phyloP scores from a whole-genome alignment of 2,329 filamentous ascomycete genomes.

The Phaeophleospora eucalypticola region DNA sequence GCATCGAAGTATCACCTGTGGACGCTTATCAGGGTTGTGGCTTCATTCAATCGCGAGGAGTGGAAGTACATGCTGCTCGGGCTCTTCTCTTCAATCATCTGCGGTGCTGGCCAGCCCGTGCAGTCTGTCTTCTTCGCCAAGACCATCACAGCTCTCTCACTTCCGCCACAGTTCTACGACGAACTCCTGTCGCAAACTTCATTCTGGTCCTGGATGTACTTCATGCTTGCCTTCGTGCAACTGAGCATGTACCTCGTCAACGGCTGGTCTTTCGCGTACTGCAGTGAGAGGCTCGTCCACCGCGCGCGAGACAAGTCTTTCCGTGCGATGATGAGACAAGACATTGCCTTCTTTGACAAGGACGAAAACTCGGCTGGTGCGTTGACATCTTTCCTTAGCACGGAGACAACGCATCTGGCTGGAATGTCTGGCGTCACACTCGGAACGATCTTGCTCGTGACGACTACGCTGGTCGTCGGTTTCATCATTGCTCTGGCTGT shows the following conservation, averaged over 20 bases:
- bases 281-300: constrained; percentile 81
- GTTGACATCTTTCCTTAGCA: constrained; percentile 82
- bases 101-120: constrained; percentile 74
- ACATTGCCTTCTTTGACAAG: constrained; percentile 85
- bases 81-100: constrained; percentile 68
- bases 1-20: constrained; percentile 61
- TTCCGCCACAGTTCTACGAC: constrained; percentile 49
- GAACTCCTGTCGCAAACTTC: constrained; percentile 66
- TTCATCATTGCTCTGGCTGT: constrained; percentile 67
- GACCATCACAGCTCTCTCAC: constrained; percentile 68
- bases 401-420: constrained; percentile 82
- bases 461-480: constrained; percentile 73
- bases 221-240: constrained; percentile 73
- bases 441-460: constrained; percentile 76
- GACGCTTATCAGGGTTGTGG: constrained; percentile 74
- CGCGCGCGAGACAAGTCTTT: constrained; percentile 80
- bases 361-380: constrained; percentile 87
- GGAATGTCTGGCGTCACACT: constrained; percentile 84
- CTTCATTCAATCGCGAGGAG: constrained; percentile 72
- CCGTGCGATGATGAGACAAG: constrained; percentile 82
- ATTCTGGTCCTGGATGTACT: constrained; percentile 87
- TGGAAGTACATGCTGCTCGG: constrained; percentile 68
- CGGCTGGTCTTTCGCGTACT: constrained; percentile 73
- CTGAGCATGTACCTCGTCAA: constrained; percentile 65
- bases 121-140: constrained; percentile 85